These are phyloP conservation scores for Lactuca sativa DNA, from an alignment of 129 eudicot genomes.

Conservation along the genomic window DNA sequence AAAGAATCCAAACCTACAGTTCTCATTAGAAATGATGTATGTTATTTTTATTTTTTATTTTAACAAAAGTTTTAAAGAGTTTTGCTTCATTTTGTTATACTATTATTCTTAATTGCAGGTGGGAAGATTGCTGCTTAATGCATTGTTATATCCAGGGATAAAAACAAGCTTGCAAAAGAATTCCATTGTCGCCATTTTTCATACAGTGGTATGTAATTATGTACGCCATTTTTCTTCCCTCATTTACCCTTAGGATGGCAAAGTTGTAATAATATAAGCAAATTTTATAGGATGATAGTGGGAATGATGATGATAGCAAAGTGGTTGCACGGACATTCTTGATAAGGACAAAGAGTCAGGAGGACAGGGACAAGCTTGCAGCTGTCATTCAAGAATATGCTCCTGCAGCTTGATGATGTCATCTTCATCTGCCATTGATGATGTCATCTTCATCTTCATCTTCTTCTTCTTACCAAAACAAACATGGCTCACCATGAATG, in stretches of 20 bases:
- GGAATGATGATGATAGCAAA: conserved; percentile 39
- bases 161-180: conserved; percentile 81
- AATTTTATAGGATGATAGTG: conserved; percentile 53
- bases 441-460: conserved; percentile 22
- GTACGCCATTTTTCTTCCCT: not conserved
- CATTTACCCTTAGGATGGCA: too few relatives aligned
- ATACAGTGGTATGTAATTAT: conserved; percentile 56
- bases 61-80: not conserved
- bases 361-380: conserved; percentile 88
- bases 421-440: conserved; percentile 1
- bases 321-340: conserved; percentile 77
- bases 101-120: conserved; percentile 54
- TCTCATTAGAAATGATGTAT: conserved; percentile 89
- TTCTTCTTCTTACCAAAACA: not conserved
- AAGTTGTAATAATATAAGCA: too few relatives aligned
- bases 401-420: conserved; percentile 38
- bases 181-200: conserved; percentile 80
- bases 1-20: conserved; percentile 91
- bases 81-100: conserved; percentile 11
- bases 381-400: conserved; percentile 79
- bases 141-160: conserved; percentile 84
- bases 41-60: conserved; percentile 16
- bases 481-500: not conserved
- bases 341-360: conserved; percentile 70
- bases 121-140: conserved; percentile 86